A percentile compares a stretch with the other conserved stretches of the same genome.
Evolutionary conservation across 345 rosid genomes (phyloP).

Genomic region (Raphanus sativus): DNA sequence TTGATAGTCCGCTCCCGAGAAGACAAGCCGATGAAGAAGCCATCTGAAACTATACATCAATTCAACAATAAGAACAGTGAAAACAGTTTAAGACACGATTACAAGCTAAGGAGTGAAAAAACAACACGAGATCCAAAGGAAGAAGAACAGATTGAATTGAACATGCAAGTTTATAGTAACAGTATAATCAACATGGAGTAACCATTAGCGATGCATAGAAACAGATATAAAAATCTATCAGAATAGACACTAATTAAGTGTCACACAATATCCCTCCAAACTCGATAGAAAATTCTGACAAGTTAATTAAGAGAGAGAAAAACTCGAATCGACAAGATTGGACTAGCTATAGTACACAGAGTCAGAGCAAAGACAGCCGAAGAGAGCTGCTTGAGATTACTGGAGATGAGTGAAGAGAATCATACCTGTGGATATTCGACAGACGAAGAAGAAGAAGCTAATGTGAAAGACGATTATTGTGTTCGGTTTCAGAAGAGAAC

Average conservation of each 20-base stretch:
- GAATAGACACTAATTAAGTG: background rate
- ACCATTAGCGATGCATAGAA: background rate
- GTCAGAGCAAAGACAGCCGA: background rate
- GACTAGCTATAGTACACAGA: background rate
- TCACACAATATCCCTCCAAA: background rate
- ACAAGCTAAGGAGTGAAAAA: background rate
- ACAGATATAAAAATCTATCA: background rate
- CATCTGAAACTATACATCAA: slow-evolving; percentile 43
- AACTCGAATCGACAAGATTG: background rate
- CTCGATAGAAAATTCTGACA: background rate
- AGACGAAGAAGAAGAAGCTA: slow-evolving; percentile 7
- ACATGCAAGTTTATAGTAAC: slow-evolving; percentile 8
- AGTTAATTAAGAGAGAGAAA: background rate
- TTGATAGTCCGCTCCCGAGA: slow-evolving; percentile 49
- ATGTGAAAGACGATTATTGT: background rate
- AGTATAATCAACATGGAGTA: background rate
- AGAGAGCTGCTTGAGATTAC: too few species aligned
- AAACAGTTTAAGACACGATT: background rate
- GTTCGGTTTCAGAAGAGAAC: background rate
- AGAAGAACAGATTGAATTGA: background rate
- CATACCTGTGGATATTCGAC: slow-evolving; percentile 20
- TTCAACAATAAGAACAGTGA: background rate
- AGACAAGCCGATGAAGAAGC: slow-evolving; percentile 69
- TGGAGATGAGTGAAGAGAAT: background rate
- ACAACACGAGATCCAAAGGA: slow-evolving; percentile 7